Base-by-base conservation (phyloP, 2,329 filamentous ascomycete genomes). In the Parafenestella ontariensis region DNA sequence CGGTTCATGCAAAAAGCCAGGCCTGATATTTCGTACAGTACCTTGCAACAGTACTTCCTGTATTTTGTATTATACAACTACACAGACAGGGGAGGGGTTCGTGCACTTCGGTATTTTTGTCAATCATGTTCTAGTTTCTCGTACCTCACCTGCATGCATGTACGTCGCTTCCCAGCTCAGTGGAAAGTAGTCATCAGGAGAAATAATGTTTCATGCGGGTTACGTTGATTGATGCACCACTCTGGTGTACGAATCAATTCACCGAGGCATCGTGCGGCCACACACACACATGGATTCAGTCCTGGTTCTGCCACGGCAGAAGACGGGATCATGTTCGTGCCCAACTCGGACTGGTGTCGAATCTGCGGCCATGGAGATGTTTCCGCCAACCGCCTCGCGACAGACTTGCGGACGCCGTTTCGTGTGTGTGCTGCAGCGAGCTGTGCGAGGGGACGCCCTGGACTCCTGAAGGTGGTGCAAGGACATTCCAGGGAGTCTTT, bases 131-230 rank as follows among this genome's bases (percentile, higher is more conserved):
- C n/a, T n/a, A n/a, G n/a, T n/a, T n/a, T n/a, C n/a, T n/a, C n/a
- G 24, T 26, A 26, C 24, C 24, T 26, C 24, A 26, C 24, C 24
- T 26, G 24, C 5, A 5, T 26, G 24, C 24, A 26, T 5, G 24
- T 26, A 26, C 13, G 13, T 15, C 10, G 31, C 31, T 15, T 8
- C 15, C 13, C 58, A 56, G 43, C 51, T 45, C 37, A 26, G 56
- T 47, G 48, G 49, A 41, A 57, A 37, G 58, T 59, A 59, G 58
- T 58, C 54, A 56, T 59, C 49, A 59, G 48, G 54, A 52, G 54
- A 58, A 61, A 62, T 65, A 58, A 68, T 61, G 61, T 65, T 64
- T 67, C 54, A 66, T 67, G 67, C 65, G 45, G 52, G 62, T 61
- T 61, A 51, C 46, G 54, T 37, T 56, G 56, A 62, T 68, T 68